phyloP scores from a whole-genome alignment of 2,329 filamentous ascomycete genomes.

The Aspergillus calidoustus region DNA sequence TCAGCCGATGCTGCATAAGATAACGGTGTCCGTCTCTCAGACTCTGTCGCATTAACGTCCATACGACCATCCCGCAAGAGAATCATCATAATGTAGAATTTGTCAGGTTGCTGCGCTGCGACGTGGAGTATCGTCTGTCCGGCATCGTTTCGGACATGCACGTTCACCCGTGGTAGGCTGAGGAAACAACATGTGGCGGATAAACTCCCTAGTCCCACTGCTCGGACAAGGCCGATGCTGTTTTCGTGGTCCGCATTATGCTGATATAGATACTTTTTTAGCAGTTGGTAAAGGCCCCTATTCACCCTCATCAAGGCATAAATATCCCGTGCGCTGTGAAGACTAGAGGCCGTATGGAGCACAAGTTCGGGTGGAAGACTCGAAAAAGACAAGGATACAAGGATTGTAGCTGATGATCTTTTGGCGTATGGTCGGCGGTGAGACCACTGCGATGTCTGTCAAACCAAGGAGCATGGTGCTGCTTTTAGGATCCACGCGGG shows the following conservation, averaged over 20 bases:
- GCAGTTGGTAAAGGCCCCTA: not conserved
- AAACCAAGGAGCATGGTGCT: no score
- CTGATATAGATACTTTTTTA: conserved; percentile 7
- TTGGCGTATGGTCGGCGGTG: no score
- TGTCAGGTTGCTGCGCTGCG: not conserved
- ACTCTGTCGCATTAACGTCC: conserved; percentile 5
- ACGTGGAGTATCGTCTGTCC: conserved; percentile 4
- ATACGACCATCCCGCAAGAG: conserved; percentile 7
- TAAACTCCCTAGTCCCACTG: conserved; percentile 1
- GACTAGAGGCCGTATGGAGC: not conserved
- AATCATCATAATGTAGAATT: conserved; percentile 6
- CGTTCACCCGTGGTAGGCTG: conserved; percentile 6
- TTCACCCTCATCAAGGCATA: not conserved
- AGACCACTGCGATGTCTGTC: no score
- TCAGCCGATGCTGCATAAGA: not conserved
- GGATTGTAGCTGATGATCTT: not conserved
- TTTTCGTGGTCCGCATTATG: conserved; percentile 7
- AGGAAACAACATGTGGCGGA: conserved; percentile 11
- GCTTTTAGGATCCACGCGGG: no score
- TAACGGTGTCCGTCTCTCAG: not conserved
- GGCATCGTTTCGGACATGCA: conserved; percentile 6
- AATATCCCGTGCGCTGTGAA: not conserved
- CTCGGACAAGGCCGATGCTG: conserved; percentile 5
- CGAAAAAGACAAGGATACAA: not conserved
- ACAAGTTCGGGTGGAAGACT: not conserved